Percentiles rank a stretch among this genome's conserved stretches.
Conservation (phyloP, 2,329 filamentous ascomycete species). For the Chaetothyriales sp. region DNA sequence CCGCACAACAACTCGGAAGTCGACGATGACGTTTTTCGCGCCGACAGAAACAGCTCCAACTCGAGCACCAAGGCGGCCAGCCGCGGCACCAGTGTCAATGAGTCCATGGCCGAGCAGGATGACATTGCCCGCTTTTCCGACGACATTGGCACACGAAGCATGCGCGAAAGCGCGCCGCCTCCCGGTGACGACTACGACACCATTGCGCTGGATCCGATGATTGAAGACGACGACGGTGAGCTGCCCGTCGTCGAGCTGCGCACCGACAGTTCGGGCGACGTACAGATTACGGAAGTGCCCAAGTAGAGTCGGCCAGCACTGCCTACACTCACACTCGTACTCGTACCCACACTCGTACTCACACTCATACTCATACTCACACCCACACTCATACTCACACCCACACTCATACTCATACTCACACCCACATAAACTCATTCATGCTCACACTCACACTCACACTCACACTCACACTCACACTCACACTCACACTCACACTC, state of each 20-base stretch:
- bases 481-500: too few relatives aligned
- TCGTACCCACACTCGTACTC: too few relatives aligned
- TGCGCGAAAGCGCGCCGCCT: slow-evolving; percentile 16
- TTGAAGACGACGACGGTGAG: slow-evolving; percentile 13
- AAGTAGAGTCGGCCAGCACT: background rate
- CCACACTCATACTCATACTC: too few relatives aligned
- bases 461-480: too few relatives aligned
- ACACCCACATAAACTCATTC: too few relatives aligned
- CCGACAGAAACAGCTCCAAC: background rate
- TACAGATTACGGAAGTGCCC: background rate
- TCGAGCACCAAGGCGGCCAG: background rate
- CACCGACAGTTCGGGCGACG: slow-evolving; percentile 1
- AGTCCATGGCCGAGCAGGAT: background rate
- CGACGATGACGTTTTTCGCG: background rate
- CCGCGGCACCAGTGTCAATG: background rate
- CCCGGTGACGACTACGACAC: background rate
- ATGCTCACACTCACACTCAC: too few relatives aligned
- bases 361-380: too few relatives aligned
- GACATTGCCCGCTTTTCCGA: background rate
- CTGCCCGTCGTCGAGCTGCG: slow-evolving; percentile 13
- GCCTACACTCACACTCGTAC: too few relatives aligned
- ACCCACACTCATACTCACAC: too few relatives aligned
- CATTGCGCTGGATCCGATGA: background rate
- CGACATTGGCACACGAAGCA: slow-evolving; percentile 1
- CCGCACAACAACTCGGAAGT: slow-evolving; percentile 28